Conservation (phyloP, 257 asterid species). For the Henckelia pumila region DNA sequence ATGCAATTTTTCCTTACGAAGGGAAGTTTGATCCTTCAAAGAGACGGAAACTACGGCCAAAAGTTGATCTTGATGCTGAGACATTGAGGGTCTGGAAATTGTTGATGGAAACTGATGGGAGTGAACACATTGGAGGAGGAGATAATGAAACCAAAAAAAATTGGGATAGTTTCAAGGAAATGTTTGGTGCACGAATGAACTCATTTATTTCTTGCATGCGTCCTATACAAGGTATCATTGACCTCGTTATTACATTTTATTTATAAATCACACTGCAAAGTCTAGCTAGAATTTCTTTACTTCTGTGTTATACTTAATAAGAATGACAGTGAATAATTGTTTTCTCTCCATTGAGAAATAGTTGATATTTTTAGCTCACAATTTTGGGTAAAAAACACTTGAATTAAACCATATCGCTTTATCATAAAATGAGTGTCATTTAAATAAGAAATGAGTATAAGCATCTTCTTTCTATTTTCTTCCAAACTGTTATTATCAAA, state of each 20-base stretch:
- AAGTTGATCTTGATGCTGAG: not conserved
- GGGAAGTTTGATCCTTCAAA: not conserved
- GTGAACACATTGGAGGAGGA: constrained; percentile 22
- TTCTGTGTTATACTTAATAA: not conserved
- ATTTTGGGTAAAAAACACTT: no score
- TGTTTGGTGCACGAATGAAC: constrained; percentile 22
- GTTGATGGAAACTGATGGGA: constrained; percentile 28
- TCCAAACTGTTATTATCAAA: not conserved
- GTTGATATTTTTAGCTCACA: no score
- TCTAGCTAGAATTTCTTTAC: not conserved
- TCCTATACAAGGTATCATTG: constrained; percentile 41
- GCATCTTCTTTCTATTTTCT: not conserved
- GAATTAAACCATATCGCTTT: no score
- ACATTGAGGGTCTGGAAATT: constrained; percentile 31
- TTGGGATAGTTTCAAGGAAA: constrained; percentile 30
- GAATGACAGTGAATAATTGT: not conserved
- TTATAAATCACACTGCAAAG: not conserved
- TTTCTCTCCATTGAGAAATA: no score
- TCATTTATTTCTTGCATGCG: constrained; percentile 36
- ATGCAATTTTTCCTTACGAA: no score
- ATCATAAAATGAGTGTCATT: no score
- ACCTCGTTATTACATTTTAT: constrained; percentile 5
- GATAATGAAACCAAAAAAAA: constrained; percentile 29
- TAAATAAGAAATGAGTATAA: no score
- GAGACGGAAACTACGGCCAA: constrained; percentile 11